Evolutionary conservation across 2,329 filamentous ascomycete genomes (phyloP).

Genomic region (Didymella keratinophila): DNA sequence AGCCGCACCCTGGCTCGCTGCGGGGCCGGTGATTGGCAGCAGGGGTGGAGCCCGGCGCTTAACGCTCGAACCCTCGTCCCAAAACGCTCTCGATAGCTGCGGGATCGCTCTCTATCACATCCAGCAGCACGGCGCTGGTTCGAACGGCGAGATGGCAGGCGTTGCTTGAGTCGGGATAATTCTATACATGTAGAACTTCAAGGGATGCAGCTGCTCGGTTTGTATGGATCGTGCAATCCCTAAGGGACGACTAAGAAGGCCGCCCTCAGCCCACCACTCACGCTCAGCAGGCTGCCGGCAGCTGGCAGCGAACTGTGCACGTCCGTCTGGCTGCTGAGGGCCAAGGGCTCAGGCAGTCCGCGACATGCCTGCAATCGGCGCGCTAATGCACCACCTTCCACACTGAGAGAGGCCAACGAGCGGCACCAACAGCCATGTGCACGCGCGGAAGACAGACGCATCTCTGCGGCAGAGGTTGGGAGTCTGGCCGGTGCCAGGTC

Average conservation of each 20-base stretch:
- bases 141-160: conserved; percentile 14
- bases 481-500: conserved; percentile 17
- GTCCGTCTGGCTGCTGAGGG: conserved; percentile 9
- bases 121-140: conserved; percentile 22
- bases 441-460: conserved; percentile 21
- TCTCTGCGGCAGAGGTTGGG: conserved; percentile 15
- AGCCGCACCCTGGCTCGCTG: neutral
- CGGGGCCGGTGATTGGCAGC: conserved; percentile 1
- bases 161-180: conserved; percentile 1
- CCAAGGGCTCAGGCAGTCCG: conserved; percentile 16
- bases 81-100: conserved; percentile 11
- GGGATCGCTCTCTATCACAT: conserved; percentile 23
- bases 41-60: conserved; percentile 17
- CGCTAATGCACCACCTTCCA: conserved; percentile 19
- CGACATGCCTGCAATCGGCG: conserved; percentile 13
- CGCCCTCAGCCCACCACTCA: conserved; percentile 3
- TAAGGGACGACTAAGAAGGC: too few species aligned
- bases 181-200: neutral
- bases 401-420: conserved; percentile 11
- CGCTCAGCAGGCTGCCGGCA: conserved; percentile 2
- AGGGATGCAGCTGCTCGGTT: too few species aligned
- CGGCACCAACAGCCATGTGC: conserved; percentile 15
- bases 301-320: conserved; percentile 22
- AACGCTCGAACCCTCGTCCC: conserved; percentile 7
- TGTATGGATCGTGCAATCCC: too few species aligned